A percentile compares a stretch with the other conserved stretches of the same genome.
These are phyloP conservation scores for Claviceps maximensis DNA, from an alignment of 2,329 filamentous ascomycete genomes.

Conservation along the genomic window DNA sequence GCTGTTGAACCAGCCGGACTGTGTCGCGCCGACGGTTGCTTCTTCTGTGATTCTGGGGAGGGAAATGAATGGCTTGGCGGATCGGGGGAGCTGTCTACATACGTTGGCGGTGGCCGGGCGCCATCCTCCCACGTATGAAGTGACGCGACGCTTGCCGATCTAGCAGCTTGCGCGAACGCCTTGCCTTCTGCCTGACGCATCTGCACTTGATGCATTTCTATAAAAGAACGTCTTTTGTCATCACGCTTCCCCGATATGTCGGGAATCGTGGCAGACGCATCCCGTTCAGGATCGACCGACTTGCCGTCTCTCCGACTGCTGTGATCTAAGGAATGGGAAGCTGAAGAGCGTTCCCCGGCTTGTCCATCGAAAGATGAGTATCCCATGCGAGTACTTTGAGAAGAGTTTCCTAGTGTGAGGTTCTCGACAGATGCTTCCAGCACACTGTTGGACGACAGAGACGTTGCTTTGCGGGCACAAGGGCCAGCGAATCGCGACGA, in stretches of 20 bases:
- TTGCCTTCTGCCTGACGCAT: constrained; percentile 48
- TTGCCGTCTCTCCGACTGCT: constrained; percentile 5
- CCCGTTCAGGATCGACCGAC: constrained; percentile 19
- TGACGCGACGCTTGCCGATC: constrained; percentile 20
- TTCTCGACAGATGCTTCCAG: constrained; percentile 19
- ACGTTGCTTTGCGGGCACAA: constrained; percentile 1
- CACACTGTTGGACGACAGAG: constrained; percentile 1
- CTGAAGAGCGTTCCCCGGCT: constrained; percentile 5
- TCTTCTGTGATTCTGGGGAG: constrained; percentile 16
- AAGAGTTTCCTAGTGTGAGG: constrained; percentile 41
- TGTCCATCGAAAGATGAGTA: constrained; percentile 23
- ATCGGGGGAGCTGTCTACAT: constrained; percentile 14
- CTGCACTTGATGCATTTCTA: constrained; percentile 44
- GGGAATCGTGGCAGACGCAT: constrained; percentile 27
- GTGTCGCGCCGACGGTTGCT: constrained; percentile 20
- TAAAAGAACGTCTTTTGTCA: constrained; percentile 43
- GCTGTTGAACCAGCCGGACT: constrained; percentile 28
- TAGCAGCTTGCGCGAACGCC: constrained; percentile 40
- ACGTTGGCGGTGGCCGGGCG: constrained; percentile 8
- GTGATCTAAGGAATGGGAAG: neutral
- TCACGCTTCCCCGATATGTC: constrained; percentile 29
- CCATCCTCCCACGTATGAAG: constrained; percentile 20
- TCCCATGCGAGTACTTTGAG: constrained; percentile 44
- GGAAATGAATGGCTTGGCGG: constrained; percentile 12
- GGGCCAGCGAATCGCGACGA: constrained; percentile 1